Evolutionary conservation across 352 stramenopile species (phyloP).

Genomic region (Ophiocytium majus): DNA sequence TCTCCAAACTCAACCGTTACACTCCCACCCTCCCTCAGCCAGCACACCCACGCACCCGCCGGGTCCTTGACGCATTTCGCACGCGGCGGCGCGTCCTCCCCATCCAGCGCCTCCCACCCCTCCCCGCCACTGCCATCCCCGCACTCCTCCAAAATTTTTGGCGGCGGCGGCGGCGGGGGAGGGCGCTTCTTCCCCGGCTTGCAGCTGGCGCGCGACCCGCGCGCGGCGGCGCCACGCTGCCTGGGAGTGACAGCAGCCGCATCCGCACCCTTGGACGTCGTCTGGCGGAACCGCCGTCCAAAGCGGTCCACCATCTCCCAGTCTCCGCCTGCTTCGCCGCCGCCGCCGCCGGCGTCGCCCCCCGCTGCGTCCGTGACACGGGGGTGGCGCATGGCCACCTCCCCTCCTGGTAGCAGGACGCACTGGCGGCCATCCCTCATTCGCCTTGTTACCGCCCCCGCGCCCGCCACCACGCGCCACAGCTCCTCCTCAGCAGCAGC

Average conservation of each 20-base stretch:
- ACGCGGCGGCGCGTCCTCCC: background rate
- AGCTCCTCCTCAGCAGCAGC: conserved; percentile 50
- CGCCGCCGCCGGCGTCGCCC: background rate
- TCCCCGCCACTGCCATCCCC: background rate
- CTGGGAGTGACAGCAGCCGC: background rate
- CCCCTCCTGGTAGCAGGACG: background rate
- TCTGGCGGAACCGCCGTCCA: background rate
- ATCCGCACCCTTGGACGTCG: background rate
- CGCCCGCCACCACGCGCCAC: conserved; percentile 33
- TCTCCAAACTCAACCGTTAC: conserved; percentile 30
- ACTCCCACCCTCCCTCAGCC: background rate
- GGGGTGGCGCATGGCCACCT: background rate
- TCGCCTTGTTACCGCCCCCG: conserved; percentile 43
- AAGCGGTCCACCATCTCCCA: background rate
- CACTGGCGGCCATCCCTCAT: conserved; percentile 38
- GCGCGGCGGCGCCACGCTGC: background rate
- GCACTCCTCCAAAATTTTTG: too few relatives aligned
- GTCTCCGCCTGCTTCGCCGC: background rate
- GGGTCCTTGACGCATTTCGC: background rate
- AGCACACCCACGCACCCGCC: conserved; percentile 27
- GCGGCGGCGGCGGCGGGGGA: too few relatives aligned
- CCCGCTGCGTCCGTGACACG: background rate
- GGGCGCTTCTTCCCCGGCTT: background rate
- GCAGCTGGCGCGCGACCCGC: too few relatives aligned
- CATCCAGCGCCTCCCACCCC: background rate